phyloP scores from a whole-genome alignment of 371 early-diverging fungal species.

The Nematocida displodere region DNA sequence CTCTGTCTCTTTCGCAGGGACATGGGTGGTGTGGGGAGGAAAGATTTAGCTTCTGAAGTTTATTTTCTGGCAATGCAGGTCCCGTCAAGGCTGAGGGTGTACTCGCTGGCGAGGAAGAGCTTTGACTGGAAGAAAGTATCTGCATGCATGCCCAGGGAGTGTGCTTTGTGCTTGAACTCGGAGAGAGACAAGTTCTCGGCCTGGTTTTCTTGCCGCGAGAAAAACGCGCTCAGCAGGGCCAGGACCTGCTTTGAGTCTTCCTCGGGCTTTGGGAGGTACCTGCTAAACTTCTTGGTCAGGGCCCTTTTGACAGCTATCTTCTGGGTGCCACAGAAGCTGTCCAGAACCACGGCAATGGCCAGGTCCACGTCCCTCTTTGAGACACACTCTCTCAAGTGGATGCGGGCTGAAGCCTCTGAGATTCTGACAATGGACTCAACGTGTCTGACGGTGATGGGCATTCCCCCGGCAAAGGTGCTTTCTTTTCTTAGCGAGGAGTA shows the following conservation, averaged over 20 bases:
- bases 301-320: constrained; percentile 80
- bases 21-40: no score
- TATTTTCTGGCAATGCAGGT: no score
- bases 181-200: no score
- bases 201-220: no score
- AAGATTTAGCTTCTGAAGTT: no score
- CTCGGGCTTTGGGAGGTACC: constrained; percentile 54
- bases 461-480: constrained; percentile 74
- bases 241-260: constrained; percentile 6
- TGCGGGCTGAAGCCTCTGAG: constrained; percentile 88
- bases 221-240: no score
- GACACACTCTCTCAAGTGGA: constrained; percentile 88
- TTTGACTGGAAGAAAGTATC: no score
- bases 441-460: constrained; percentile 96
- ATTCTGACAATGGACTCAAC: constrained; percentile 93
- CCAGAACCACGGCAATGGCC: constrained; percentile 82
- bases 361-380: constrained; percentile 83
- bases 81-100: no score
- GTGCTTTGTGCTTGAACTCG: no score
- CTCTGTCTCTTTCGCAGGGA: no score
- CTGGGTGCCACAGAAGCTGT: constrained; percentile 87
- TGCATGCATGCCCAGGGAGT: no score
- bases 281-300: constrained; percentile 62
- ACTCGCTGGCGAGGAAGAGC: no score
- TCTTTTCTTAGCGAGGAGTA: constrained; percentile 87